Base-by-base conservation (phyloP, 2,329 filamentous ascomycete genomes). In the Sordariomycetes sp. region DNA sequence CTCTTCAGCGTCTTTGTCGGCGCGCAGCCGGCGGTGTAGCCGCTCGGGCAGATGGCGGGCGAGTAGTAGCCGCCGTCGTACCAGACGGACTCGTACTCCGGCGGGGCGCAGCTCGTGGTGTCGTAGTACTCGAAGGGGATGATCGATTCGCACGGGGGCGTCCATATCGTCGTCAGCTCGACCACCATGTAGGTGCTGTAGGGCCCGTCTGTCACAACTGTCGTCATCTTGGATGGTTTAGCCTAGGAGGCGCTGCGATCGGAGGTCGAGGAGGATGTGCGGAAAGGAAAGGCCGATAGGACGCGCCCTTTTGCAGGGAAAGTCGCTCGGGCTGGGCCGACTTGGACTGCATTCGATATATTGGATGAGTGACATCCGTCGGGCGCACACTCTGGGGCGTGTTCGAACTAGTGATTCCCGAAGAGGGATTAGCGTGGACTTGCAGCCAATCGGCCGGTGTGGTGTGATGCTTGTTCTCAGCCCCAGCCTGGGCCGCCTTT, bases 101-200 rank as follows among this genome's bases (percentile, higher is more conserved):
- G 55, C 34, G 55, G 55, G 3, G 28, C 55, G 34, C 55, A 57
- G 14, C 22, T 28, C 25, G 46, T 22, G 4, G 37, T 48, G 28
- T 53, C 48, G 48, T 53, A 57, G 12, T 32, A 32, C 32, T 57
- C 55, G 55, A 57, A 57, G 11, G 16, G n/a, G n/a, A 57, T 43
- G 32, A 51, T 50, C 1, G 32, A 43, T 12, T 11, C 22, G 24
- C 55, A 57, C 3, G 55, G 46, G 6, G 55, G 46, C 11, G 55
- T 57, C 28, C 34, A 57, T 10, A 57, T 57, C 8, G 46, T 53
- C 28, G 28, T 57, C 20, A 57, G 50, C 48, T 57, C 55, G 25
- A 57, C 55, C n/a, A 57, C 55, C 55, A 57, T 57, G 46, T 52
- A 52, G n/a, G 55, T 57, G 32, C 40, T 43, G 55, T 40, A 57